Base-by-base conservation (phyloP, 345 rosid species). In the Dimocarpus longan region DNA sequence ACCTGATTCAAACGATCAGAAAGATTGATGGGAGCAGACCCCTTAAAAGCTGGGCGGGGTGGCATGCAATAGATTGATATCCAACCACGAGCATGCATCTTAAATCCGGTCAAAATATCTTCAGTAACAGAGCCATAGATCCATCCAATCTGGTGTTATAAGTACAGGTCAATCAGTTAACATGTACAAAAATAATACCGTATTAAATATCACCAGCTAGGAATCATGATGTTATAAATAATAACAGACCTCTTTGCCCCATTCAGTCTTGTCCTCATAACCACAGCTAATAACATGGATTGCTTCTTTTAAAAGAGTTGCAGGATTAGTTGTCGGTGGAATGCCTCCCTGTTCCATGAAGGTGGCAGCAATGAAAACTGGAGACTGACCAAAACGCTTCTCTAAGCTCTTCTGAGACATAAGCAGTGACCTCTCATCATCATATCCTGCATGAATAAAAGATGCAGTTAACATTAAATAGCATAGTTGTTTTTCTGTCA, bases 1-100 rank as follows among this genome's bases (percentile, higher is more conserved):
- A 96, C 99, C 88, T 96, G 99, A 89, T 96, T 94, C 88, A 96
- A 80, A 82, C 99, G 95, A 87, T 96, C 99, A 12, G 99, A 95
- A 82, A 95, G 99, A 92, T 95, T 95, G 93, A 95, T 95, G 32
- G 98, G 98, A 77, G 99, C 98, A 82, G 98, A 95, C 54, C 99
- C 99, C 89, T 97, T 96, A 79, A 96, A 96, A 26, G 98, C 98
- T 68, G 99, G 98, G 62, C 99, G 99, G 8, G 98, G 93, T 76
- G 99, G 99, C 95, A 93, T 91, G 85, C 99, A 96, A 79, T 96
- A 96, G 74, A 96, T 76, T 24, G 99, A 96, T 78, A 94, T 91
- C 99, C 99, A 96, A 43, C 99, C 99, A 68, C 98, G 99, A 75
- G 98, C 95, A 81, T 96, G 99, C 99, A 96, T 96, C 89, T 96